These are phyloP conservation scores for Tagetes patula DNA, from an alignment of 129 eudicot species.

Conservation along the genomic window DNA sequence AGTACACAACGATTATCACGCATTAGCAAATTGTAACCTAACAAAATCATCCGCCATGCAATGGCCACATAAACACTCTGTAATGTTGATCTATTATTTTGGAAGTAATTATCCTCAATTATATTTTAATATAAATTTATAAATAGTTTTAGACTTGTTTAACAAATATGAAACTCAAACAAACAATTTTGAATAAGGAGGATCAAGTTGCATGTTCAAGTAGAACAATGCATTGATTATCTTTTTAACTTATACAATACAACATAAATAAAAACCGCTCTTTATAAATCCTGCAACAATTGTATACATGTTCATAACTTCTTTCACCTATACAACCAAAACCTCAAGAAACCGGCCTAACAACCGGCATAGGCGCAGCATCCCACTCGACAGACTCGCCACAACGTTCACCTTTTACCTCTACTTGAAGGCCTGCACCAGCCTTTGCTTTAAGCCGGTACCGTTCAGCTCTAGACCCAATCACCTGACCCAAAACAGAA, in stretches of 20 bases:
- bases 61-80: too few relatives aligned
- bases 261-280: not conserved
- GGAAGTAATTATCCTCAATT: not conserved
- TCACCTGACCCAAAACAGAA: conserved; percentile 90
- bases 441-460: conserved; percentile 54
- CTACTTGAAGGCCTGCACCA: conserved; percentile 26
- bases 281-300: not conserved
- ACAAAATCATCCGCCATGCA: too few relatives aligned
- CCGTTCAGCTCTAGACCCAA: conserved; percentile 95
- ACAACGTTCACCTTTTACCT: conserved; percentile 39
- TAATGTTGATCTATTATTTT: too few relatives aligned
- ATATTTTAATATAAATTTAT: not conserved
- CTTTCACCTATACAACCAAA: conserved; percentile 10
- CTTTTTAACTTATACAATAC: not conserved
- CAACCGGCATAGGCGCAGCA: conserved; percentile 36
- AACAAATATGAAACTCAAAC: not conserved
- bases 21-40: too few relatives aligned
- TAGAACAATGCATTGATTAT: not conserved
- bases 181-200: not conserved
- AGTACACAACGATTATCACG: too few relatives aligned
- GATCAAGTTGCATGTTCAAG: conserved; percentile 5
- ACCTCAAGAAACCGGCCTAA: conserved; percentile 38
- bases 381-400: conserved; percentile 54
- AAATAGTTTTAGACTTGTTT: not conserved
- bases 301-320: not conserved